These are phyloP conservation scores for Solanum paucissectum DNA, from an alignment of 257 asterid genomes.

Conservation along the genomic window DNA sequence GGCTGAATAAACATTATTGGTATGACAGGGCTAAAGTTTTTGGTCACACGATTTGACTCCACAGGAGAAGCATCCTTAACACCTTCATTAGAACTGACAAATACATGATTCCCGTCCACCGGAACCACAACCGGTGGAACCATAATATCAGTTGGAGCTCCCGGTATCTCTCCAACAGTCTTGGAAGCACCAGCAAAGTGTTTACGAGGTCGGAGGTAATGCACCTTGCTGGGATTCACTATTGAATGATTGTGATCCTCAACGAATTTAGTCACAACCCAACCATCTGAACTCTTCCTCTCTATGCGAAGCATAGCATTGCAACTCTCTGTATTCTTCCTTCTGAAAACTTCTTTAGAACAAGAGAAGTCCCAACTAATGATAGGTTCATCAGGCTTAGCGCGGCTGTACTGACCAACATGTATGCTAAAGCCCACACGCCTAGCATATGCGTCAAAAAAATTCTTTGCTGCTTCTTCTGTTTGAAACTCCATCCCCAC, in stretches of 20 bases:
- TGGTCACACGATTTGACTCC: constrained; percentile 31
- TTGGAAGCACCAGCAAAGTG: constrained; percentile 56
- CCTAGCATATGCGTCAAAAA: constrained; percentile 58
- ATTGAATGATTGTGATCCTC: constrained; percentile 70
- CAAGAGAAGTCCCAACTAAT: constrained; percentile 57
- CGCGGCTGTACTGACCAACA: constrained; percentile 47
- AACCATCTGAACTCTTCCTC: constrained; percentile 30
- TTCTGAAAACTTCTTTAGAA: constrained; percentile 48
- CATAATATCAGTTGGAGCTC: constrained; percentile 32
- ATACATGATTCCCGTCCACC: constrained; percentile 36
- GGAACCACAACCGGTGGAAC: constrained; percentile 21
- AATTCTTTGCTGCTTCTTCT: constrained; percentile 62
- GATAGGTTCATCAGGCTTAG: constrained; percentile 55
- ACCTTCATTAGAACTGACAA: constrained; percentile 29
- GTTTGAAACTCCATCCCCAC: constrained; percentile 69
- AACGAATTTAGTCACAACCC: constrained; percentile 69
- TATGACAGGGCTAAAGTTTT: constrained; percentile 29
- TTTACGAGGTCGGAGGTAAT: constrained; percentile 48
- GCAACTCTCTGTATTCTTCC: constrained; percentile 55
- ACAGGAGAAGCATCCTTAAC: constrained; percentile 20
- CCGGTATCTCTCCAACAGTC: constrained; percentile 27
- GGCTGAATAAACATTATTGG: constrained; percentile 42
- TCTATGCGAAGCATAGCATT: constrained; percentile 56
- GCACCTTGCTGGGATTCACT: constrained; percentile 46
- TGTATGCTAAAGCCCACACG: constrained; percentile 53